Conservation (phyloP, 192 early-diverging fungal genomes). For the Backusella sp. region DNA sequence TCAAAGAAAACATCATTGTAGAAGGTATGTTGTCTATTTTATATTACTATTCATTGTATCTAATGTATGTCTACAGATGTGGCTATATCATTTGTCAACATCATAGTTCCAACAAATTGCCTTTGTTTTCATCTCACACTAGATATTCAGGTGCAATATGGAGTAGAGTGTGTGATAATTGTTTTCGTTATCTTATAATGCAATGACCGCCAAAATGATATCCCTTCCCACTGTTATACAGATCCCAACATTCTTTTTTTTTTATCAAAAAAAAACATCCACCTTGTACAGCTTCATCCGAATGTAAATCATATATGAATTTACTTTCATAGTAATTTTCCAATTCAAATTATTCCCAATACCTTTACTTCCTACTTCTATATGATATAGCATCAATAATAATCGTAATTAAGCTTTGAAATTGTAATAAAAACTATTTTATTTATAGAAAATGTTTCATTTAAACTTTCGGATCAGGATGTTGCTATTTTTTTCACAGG, state of each 20-base stretch:
- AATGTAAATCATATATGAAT: background rate
- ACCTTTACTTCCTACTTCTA: background rate
- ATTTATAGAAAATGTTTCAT: background rate
- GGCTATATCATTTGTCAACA: conserved; percentile 25
- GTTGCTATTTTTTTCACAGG: background rate
- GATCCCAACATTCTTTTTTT: background rate
- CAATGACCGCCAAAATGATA: background rate
- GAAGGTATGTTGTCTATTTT: conserved; percentile 18
- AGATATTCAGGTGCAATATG: conserved; percentile 13
- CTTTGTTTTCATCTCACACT: conserved; percentile 14
- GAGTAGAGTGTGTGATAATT: conserved; percentile 30
- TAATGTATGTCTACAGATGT: conserved; percentile 11
- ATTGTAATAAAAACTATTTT: background rate
- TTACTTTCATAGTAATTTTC: background rate
- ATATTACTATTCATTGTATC: background rate
- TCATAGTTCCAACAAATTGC: conserved; percentile 24
- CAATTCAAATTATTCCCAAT: background rate
- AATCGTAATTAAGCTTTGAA: background rate
- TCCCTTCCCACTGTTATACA: background rate
- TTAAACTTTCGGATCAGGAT: background rate
- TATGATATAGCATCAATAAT: background rate
- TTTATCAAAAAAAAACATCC: background rate
- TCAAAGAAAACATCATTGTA: conserved; percentile 34
- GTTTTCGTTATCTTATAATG: conserved; percentile 22
- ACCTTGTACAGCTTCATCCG: background rate